A percentile compares a stretch with the other conserved stretches of the same genome.
phyloP scores from a whole-genome alignment of 805 yeast genomes.

The Barnettozyma vustinii region DNA sequence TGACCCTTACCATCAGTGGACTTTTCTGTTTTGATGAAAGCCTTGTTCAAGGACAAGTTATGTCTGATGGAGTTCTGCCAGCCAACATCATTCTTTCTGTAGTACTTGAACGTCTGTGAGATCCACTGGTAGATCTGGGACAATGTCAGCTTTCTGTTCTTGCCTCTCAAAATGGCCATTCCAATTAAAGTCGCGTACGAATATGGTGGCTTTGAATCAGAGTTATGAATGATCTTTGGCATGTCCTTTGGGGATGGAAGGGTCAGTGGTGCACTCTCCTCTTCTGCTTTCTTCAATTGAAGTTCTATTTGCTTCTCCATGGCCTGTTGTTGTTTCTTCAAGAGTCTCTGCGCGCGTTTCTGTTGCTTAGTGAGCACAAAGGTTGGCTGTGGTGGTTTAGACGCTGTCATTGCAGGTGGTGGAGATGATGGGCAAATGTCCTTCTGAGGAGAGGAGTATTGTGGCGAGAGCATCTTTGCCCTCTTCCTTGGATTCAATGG shows the following conservation, averaged over 20 bases:
- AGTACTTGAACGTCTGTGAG: slow-evolving; percentile 75
- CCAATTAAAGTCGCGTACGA: slow-evolving; percentile 93
- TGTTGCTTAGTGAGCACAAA: slow-evolving; percentile 16
- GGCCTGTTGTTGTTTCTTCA: slow-evolving; percentile 2
- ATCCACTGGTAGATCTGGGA: slow-evolving; percentile 93
- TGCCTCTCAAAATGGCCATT: slow-evolving; percentile 84
- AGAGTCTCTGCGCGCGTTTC: slow-evolving; percentile 11
- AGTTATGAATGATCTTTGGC: slow-evolving; percentile 21
- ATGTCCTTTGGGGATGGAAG: slow-evolving; percentile 22
- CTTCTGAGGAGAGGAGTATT: slow-evolving; percentile 23
- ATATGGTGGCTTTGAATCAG: slow-evolving; percentile 71
- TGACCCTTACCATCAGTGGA: slow-evolving; percentile 85
- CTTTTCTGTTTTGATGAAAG: slow-evolving; percentile 84
- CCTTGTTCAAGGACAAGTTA: slow-evolving; percentile 86
- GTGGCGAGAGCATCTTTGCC: slow-evolving; percentile 23
- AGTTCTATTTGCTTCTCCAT: slow-evolving; percentile 4
- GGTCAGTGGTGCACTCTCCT: background rate
- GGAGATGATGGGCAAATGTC: slow-evolving; percentile 1
- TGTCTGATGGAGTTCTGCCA: slow-evolving; percentile 98
- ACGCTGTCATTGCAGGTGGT: slow-evolving; percentile 7
- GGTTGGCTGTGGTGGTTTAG: slow-evolving; percentile 23
- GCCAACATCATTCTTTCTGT: slow-evolving; percentile 80
- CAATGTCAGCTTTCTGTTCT: slow-evolving; percentile 61
- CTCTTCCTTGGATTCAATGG: slow-evolving; percentile 21
- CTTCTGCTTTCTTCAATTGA: slow-evolving; percentile 1